phyloP scores from a whole-genome alignment of 192 early-diverging fungal species.

The Gaertneriomyces semiglobifer region DNA sequence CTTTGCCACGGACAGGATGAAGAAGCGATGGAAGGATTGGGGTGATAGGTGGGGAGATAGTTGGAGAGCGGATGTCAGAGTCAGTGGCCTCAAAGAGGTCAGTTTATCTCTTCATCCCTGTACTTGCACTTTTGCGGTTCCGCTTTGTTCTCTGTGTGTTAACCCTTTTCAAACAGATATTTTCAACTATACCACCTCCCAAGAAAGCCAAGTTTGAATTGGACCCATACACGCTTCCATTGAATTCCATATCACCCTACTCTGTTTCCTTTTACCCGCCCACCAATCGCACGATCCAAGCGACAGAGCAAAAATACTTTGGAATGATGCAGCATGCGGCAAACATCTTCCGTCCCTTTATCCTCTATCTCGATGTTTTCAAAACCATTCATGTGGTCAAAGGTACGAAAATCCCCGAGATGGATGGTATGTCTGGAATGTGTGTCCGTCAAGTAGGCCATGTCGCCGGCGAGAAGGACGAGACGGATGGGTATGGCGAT shows the following conservation, averaged over 20 bases:
- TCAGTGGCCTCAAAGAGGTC: conserved; percentile 56
- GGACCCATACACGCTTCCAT: neutral
- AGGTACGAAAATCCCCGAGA: conserved; percentile 4
- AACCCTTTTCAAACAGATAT: neutral
- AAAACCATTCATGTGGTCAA: conserved; percentile 14
- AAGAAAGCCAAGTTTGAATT: neutral
- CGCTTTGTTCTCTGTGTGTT: neutral
- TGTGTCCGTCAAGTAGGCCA: neutral
- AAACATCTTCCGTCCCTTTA: conserved; percentile 17
- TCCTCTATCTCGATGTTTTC: conserved; percentile 34
- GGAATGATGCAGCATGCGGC: conserved; percentile 21
- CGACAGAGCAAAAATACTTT: conserved; percentile 37
- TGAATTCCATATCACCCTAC: too few species aligned
- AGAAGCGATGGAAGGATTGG: conserved; percentile 43
- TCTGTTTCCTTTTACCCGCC: neutral
- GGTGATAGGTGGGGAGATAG: conserved; percentile 71
- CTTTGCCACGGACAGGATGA: conserved; percentile 50
- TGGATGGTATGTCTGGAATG: neutral
- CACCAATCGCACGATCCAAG: conserved; percentile 19
- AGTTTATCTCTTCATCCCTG: conserved; percentile 13
- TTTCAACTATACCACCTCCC: neutral
- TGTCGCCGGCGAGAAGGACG: conserved; percentile 4
- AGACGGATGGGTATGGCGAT: neutral
- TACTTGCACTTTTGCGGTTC: neutral
- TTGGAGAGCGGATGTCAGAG: conserved; percentile 57